These are phyloP conservation scores for Sphaerostilbella broomeana DNA, from an alignment of 2,329 filamentous ascomycete genomes.

Conservation along the genomic window DNA sequence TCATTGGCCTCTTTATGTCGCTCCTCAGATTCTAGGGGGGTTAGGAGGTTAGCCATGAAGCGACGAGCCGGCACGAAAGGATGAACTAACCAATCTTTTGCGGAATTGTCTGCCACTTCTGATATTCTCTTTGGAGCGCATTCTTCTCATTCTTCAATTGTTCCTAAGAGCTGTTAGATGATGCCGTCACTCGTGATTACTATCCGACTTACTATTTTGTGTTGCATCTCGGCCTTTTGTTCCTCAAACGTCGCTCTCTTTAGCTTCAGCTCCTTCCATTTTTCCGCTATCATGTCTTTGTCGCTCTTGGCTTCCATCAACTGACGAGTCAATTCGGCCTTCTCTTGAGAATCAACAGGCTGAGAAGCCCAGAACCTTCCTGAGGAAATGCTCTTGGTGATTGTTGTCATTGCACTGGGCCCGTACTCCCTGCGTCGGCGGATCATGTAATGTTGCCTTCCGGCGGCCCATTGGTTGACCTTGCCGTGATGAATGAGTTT, in stretches of 20 bases:
- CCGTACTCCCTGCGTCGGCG: conserved; percentile 75
- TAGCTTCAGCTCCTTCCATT: conserved; percentile 29
- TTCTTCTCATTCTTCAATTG: conserved; percentile 56
- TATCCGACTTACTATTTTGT: conserved; percentile 29
- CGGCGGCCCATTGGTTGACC: conserved; percentile 65
- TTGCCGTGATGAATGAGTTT: conserved; percentile 50
- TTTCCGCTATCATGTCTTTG: conserved; percentile 26
- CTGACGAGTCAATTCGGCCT: conserved; percentile 51
- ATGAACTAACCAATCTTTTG: conserved; percentile 62
- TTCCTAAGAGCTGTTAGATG: conserved; percentile 33
- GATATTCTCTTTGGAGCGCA: conserved; percentile 58
- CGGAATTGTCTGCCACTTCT: conserved; percentile 60
- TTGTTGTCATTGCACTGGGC: conserved; percentile 62
- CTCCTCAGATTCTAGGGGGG: conserved; percentile 30
- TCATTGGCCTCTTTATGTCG: conserved; percentile 25
- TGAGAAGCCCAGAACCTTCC: conserved; percentile 72
- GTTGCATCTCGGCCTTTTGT: conserved; percentile 35
- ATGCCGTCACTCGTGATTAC: not conserved
- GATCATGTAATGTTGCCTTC: conserved; percentile 56
- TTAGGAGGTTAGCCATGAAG: conserved; percentile 16
- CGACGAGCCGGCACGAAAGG: too few species aligned
- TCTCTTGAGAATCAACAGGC: conserved; percentile 62
- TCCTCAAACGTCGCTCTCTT: conserved; percentile 38
- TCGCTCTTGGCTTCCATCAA: conserved; percentile 38
- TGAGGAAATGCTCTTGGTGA: conserved; percentile 51